phyloP scores from a whole-genome alignment of 179 eudicot species.

The Corrigiola litoralis region DNA sequence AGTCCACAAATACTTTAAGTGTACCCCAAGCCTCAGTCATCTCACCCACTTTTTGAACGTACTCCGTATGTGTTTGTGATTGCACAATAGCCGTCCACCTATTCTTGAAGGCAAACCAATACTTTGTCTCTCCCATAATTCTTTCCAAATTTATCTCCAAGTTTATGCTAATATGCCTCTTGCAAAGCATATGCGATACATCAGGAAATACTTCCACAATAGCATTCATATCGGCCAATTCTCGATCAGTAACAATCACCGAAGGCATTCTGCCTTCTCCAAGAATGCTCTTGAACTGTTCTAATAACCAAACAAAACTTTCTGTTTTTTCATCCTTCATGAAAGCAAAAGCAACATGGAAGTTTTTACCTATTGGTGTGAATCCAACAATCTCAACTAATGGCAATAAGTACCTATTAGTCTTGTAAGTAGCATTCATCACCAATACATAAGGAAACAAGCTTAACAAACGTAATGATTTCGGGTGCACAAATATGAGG shows the following conservation, averaged over 20 bases:
- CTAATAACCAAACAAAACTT: background rate
- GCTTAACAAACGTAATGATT: too few species aligned
- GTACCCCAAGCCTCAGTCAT: background rate
- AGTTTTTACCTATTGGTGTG: background rate
- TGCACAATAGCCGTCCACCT: background rate
- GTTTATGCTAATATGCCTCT: background rate
- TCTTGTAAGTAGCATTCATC: too few species aligned
- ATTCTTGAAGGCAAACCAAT: background rate
- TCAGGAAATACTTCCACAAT: background rate
- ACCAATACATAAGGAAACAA: too few species aligned
- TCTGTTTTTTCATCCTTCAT: background rate
- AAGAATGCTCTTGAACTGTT: background rate
- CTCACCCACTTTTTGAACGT: background rate
- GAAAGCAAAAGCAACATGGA: background rate
- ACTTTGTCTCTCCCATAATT: background rate
- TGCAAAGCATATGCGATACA: background rate
- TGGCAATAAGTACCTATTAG: too few species aligned
- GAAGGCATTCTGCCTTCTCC: background rate
- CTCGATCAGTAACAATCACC: background rate
- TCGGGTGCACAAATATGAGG: too few species aligned
- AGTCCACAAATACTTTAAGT: background rate
- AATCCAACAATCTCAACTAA: too few species aligned
- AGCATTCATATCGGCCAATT: background rate
- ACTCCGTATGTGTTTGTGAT: background rate
- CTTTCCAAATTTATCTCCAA: background rate